Conservation (phyloP, 495 filamentous ascomycete genomes). For the Usnea hakonensis region DNA sequence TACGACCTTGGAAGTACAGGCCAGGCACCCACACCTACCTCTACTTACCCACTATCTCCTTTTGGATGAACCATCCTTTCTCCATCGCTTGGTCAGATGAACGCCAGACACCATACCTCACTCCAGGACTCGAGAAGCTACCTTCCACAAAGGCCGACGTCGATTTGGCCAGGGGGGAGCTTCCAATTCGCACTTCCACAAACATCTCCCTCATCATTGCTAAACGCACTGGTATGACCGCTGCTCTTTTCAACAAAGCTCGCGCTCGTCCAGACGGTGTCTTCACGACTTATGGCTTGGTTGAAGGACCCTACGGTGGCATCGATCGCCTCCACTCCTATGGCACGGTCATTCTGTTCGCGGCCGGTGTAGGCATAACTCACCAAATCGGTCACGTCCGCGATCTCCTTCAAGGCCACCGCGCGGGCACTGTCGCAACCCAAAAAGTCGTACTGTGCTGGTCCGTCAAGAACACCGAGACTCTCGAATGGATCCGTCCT, state of each 20-base stretch:
- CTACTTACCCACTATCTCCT: conserved; percentile 68
- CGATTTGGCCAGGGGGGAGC: conserved; percentile 22
- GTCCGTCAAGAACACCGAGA: conserved; percentile 81
- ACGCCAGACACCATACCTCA: conserved; percentile 17
- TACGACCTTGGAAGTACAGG: conserved; percentile 64
- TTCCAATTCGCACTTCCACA: conserved; percentile 34
- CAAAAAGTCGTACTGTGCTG: conserved; percentile 78
- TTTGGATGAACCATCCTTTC: conserved; percentile 59
- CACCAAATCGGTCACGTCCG: conserved; percentile 75
- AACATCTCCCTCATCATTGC: conserved; percentile 72
- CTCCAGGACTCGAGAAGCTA: conserved; percentile 38
- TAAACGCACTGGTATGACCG: conserved; percentile 77
- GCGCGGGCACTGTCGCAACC: conserved; percentile 63
- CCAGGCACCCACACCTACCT: conserved; percentile 75
- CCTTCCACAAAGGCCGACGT: conserved; percentile 13
- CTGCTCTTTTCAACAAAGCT: conserved; percentile 62
- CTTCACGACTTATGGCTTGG: conserved; percentile 53
- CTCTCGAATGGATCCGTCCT: conserved; percentile 83
- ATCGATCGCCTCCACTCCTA: conserved; percentile 62
- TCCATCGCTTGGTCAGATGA: conserved; percentile 47
- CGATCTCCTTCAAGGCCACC: conserved; percentile 62
- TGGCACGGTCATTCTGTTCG: conserved; percentile 79
- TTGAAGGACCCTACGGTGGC: conserved; percentile 80
- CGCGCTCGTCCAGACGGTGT: conserved; percentile 48
- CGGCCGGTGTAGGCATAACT: conserved; percentile 82